Evolutionary conservation across 805 yeast genomes (phyloP), one percentile per base, ranked within the genome.

Genomic region (Candida coquimbonensis): DNA sequence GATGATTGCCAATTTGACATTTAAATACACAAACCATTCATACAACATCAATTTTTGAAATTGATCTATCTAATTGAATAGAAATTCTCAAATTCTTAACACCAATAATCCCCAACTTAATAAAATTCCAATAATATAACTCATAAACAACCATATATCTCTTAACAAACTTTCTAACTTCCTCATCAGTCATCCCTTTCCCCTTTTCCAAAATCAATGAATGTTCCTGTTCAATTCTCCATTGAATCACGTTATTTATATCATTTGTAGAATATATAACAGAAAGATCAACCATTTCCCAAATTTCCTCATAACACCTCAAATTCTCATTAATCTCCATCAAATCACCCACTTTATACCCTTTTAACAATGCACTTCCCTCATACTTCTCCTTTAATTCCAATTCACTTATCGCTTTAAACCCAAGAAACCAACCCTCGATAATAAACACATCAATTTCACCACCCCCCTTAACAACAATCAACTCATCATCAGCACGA

Each of bases 371-470:
- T 39, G 49, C 43, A 43, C 57, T 53, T 49, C 61, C 34, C 27
- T 59, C 32, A 5, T 38, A 40, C 41, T 47, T 45, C 7, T 21
- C 24, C 24, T 6, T 21, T 19, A 26, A 46, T 6, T 46, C 37
- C 7, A 55, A 40, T 7, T 60, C 62, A 26, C 63, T 52, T 17
- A 75, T 52, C 1, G 83, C 70, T 5, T 59, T 50, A 59, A 80
- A 91, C 1, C 98, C 98, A 24, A 80, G 74, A 66, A 90, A 88
- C 99, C 99, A 91, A 5, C 98, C 99, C 65, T 91, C 99, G 36
- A 93, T 70, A 2, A 91, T 62, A 3, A 91, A 73, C 4, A 89
- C 74, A 55, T 85, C 87, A 4, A 78, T 69, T 0, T 56, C 55
- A 5, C 64, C 60, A 12, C 9, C 29, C 7, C 36, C 32, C 3